phyloP scores from a whole-genome alignment of 2,329 filamentous ascomycete genomes.

The Aaosphaeria pasadenensis region DNA sequence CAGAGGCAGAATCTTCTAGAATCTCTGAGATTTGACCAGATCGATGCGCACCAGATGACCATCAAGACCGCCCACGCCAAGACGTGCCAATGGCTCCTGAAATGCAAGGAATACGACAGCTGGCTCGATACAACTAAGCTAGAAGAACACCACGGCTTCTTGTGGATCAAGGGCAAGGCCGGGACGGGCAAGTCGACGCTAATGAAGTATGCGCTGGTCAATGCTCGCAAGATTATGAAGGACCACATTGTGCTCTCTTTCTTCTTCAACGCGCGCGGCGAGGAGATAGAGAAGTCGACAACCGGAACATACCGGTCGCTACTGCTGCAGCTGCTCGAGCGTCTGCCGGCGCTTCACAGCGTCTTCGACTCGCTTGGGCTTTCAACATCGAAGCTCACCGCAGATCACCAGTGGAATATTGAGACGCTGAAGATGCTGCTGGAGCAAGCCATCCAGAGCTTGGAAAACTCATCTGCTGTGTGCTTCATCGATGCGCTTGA shows the following conservation, averaged over 20 bases:
- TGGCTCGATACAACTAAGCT: slow-evolving; percentile 36
- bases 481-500: slow-evolving; percentile 45
- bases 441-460: neutral
- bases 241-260: slow-evolving; percentile 8
- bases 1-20: slow-evolving; percentile 18
- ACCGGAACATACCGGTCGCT: slow-evolving; percentile 22
- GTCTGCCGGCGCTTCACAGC: slow-evolving; percentile 7
- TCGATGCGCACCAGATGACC: slow-evolving; percentile 34
- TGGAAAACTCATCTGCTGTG: slow-evolving; percentile 9
- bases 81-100: slow-evolving; percentile 44
- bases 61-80: slow-evolving; percentile 38
- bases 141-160: slow-evolving; percentile 35
- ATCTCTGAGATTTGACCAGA: slow-evolving; percentile 38
- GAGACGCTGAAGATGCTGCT: slow-evolving; percentile 14
- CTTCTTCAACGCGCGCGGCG: slow-evolving; percentile 27
- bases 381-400: slow-evolving; percentile 1
- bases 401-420: slow-evolving; percentile 9
- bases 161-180: slow-evolving; percentile 47
- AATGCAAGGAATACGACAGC: slow-evolving; percentile 27
- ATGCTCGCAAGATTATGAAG: slow-evolving; percentile 6
- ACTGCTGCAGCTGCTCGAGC: slow-evolving; percentile 19
- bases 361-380: slow-evolving; percentile 1
- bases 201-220: slow-evolving; percentile 31
- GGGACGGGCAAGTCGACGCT: slow-evolving; percentile 42
- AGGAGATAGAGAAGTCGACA: slow-evolving; percentile 17